These are phyloP conservation scores for Kluyveromyces wickerhamii DNA, from an alignment of 805 yeast genomes.

Conservation along the genomic window DNA sequence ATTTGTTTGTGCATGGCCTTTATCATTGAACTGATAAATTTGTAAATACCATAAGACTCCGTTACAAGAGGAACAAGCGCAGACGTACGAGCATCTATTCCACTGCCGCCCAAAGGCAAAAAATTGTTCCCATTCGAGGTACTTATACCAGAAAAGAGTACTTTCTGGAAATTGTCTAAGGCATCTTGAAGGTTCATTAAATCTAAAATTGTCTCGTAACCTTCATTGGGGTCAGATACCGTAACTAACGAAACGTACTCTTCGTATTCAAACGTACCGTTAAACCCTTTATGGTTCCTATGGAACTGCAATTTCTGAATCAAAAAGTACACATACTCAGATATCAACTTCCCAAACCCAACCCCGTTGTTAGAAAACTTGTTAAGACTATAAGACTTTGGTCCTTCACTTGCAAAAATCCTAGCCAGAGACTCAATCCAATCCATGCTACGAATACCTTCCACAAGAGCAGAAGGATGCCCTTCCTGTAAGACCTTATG, in stretches of 20 bases:
- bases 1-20: constrained; percentile 73
- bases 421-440: constrained; percentile 72
- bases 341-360: constrained; percentile 64
- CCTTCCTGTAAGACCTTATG: constrained; percentile 97
- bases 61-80: constrained; percentile 85
- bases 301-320: constrained; percentile 76
- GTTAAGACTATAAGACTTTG: neutral
- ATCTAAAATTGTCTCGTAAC: constrained; percentile 82
- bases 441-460: constrained; percentile 68
- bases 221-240: constrained; percentile 91
- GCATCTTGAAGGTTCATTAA: constrained; percentile 80
- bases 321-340: constrained; percentile 65
- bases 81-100: constrained; percentile 68
- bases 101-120: constrained; percentile 19
- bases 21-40: constrained; percentile 82
- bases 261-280: constrained; percentile 93
- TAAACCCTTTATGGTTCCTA: constrained; percentile 76
- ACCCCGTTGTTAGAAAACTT: constrained; percentile 12
- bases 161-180: constrained; percentile 67
- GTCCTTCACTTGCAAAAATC: constrained; percentile 30
- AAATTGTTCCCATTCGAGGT: constrained; percentile 35
- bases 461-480: constrained; percentile 76
- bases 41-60: constrained; percentile 88
- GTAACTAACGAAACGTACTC: constrained; percentile 84
- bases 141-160: constrained; percentile 64